Evolutionary conservation across 2,329 filamentous ascomycete genomes (phyloP).

Genomic region (Cladosporium sp.): DNA sequence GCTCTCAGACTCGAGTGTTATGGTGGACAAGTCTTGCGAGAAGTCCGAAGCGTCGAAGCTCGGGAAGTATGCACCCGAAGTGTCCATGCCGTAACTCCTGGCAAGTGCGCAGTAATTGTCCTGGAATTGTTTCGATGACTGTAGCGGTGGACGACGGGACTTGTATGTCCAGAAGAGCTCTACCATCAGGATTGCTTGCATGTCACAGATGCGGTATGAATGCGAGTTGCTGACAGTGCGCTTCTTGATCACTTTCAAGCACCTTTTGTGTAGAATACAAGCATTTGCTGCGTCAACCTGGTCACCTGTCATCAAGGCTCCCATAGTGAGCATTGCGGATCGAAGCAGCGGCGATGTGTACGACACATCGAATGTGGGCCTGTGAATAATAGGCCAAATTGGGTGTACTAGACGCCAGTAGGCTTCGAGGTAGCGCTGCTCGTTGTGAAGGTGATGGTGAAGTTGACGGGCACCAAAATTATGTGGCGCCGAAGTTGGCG

Average conservation of each 20-base stretch:
- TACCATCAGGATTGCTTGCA: constrained; percentile 48
- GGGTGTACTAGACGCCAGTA: constrained; percentile 51
- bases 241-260: constrained; percentile 43
- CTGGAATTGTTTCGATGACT: constrained; percentile 43
- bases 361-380: constrained; percentile 41
- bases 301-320: constrained; percentile 44
- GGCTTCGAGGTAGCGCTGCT: constrained; percentile 46
- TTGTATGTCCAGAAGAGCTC: constrained; percentile 48
- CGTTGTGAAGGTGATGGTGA: constrained; percentile 23
- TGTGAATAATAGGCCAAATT: constrained; percentile 48
- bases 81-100: not conserved
- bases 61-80: constrained; percentile 36
- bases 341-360: constrained; percentile 46
- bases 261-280: constrained; percentile 44
- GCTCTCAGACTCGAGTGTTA: not conserved
- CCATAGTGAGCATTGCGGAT: constrained; percentile 49
- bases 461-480: constrained; percentile 11
- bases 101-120: constrained; percentile 37
- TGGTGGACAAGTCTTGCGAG: not conserved
- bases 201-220: constrained; percentile 40
- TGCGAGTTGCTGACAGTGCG: constrained; percentile 29
- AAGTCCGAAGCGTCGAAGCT: constrained; percentile 17
- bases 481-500: constrained; percentile 16
- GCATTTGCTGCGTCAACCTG: constrained; percentile 40
- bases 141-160: constrained; percentile 42